A percentile compares a stretch with the other conserved stretches of the same genome.
Evolutionary conservation across 495 filamentous ascomycete genomes (phyloP).

Genomic region (Acidiella bohemica): DNA sequence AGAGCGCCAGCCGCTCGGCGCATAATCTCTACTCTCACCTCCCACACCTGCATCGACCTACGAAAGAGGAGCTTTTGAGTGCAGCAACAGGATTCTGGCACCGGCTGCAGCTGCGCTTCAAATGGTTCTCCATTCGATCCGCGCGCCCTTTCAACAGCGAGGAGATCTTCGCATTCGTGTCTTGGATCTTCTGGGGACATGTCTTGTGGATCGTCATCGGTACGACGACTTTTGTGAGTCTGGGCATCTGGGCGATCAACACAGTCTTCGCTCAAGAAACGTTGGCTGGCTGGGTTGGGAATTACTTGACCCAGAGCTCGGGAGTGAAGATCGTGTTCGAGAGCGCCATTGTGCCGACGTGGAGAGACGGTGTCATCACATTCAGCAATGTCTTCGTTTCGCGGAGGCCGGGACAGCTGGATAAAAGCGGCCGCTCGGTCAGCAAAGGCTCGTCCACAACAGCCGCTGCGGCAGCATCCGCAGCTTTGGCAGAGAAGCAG

Average conservation of each 20-base stretch:
- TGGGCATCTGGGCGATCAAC: slow-evolving; percentile 79
- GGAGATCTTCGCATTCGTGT: slow-evolving; percentile 88
- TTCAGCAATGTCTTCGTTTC: slow-evolving; percentile 97
- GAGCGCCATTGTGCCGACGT: slow-evolving; percentile 91
- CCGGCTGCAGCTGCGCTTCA: slow-evolving; percentile 81
- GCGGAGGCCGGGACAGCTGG: slow-evolving; percentile 62
- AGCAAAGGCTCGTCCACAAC: slow-evolving; percentile 82
- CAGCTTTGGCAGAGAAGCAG: slow-evolving; percentile 52
- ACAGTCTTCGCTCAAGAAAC: slow-evolving; percentile 98
- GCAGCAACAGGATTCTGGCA: slow-evolving; percentile 90
- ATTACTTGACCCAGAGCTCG: slow-evolving; percentile 88
- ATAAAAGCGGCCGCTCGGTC: slow-evolving; percentile 43
- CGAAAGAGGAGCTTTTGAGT: slow-evolving; percentile 82
- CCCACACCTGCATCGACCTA: slow-evolving; percentile 63
- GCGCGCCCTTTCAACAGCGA: slow-evolving; percentile 91
- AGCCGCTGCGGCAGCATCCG: slow-evolving; percentile 54
- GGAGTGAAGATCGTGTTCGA: slow-evolving; percentile 96
- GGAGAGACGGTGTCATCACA: slow-evolving; percentile 85
- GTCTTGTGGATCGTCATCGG: slow-evolving; percentile 87
- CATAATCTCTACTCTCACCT: slow-evolving; percentile 48
- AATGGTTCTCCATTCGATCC: slow-evolving; percentile 93
- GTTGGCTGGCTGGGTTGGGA: slow-evolving; percentile 80
- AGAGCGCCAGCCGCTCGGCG: too few species aligned
- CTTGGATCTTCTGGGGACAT: slow-evolving; percentile 88
- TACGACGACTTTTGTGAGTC: slow-evolving; percentile 92